These are phyloP conservation scores for Cladophialophora psammophila DNA, from an alignment of 2,329 filamentous ascomycete species.

Conservation along the genomic window DNA sequence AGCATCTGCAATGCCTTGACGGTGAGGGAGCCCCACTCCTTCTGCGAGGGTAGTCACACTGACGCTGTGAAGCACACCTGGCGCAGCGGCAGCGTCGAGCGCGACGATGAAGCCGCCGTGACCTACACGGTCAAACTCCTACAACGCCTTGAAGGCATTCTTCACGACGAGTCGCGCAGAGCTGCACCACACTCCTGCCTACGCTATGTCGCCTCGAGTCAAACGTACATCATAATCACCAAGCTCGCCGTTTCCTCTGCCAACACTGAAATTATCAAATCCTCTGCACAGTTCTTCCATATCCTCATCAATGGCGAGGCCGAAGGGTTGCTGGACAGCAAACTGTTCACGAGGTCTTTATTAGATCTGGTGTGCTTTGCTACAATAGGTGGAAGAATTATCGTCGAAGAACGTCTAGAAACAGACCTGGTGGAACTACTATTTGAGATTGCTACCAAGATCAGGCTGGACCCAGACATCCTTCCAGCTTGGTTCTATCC, in stretches of 20 bases:
- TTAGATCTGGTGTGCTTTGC: conserved; percentile 76
- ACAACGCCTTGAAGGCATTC: conserved; percentile 68
- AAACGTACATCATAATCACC: conserved; percentile 87
- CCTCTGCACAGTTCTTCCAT: conserved; percentile 85
- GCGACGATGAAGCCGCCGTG: conserved; percentile 60
- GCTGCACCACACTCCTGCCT: conserved; percentile 92
- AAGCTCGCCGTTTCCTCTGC: conserved; percentile 86
- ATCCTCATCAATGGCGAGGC: conserved; percentile 95
- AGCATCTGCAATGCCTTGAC: conserved; percentile 66
- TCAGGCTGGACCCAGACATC: conserved; percentile 85
- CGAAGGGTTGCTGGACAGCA: conserved; percentile 89
- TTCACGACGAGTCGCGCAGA: conserved; percentile 87
- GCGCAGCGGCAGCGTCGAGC: conserved; percentile 61
- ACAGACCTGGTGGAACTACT: conserved; percentile 88
- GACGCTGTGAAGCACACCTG: conserved; percentile 61
- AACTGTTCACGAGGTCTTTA: conserved; percentile 82
- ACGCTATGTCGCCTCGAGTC: conserved; percentile 80
- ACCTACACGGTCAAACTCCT: conserved; percentile 61
- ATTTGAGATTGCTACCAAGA: conserved; percentile 97
- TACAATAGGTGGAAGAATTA: conserved; percentile 72
- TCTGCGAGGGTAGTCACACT: conserved; percentile 17
- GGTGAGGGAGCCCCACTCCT: conserved; percentile 46
- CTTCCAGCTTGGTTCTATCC: conserved; percentile 90
- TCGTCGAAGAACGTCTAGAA: conserved; percentile 77
- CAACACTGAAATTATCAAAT: conserved; percentile 84